phyloP scores from a whole-genome alignment of 345 rosid genomes.

The Populus tremula region DNA sequence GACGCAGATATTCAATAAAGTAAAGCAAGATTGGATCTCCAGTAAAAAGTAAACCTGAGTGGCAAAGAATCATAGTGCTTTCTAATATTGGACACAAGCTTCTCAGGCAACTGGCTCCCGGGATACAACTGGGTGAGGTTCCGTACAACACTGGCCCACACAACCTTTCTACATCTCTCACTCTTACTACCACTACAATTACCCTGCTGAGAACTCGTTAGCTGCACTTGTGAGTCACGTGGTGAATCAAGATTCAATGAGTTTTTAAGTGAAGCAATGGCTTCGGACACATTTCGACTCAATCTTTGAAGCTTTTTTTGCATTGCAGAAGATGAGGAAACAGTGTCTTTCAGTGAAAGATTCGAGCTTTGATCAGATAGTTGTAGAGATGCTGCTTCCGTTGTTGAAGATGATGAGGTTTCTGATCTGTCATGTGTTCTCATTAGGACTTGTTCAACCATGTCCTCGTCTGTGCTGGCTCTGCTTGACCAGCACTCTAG shows the following conservation, averaged over 20 bases:
- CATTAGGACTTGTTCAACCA: constrained; percentile 94
- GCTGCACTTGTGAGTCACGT: constrained; percentile 29
- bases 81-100: constrained; percentile 82
- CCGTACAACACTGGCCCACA: constrained; percentile 90
- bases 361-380: constrained; percentile 1
- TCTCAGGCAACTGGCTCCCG: constrained; percentile 91
- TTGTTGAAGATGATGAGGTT: neutral
- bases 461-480: constrained; percentile 79
- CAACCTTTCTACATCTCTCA: constrained; percentile 62
- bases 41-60: constrained; percentile 54
- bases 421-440: constrained; percentile 63
- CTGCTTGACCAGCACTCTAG: constrained; percentile 96
- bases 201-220: neutral
- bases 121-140: constrained; percentile 88
- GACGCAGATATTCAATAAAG: neutral
- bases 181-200: constrained; percentile 18
- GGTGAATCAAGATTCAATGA: constrained; percentile 73
- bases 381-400: neutral
- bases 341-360: constrained; percentile 9
- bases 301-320: constrained; percentile 79
- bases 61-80: constrained; percentile 97
- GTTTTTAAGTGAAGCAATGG: constrained; percentile 83
- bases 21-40: neutral
- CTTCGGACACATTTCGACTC: constrained; percentile 81
- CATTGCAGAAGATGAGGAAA: constrained; percentile 45